These are phyloP conservation scores for Alternaria infectoria DNA, from an alignment of 2,329 filamentous ascomycete genomes.

Conservation along the genomic window DNA sequence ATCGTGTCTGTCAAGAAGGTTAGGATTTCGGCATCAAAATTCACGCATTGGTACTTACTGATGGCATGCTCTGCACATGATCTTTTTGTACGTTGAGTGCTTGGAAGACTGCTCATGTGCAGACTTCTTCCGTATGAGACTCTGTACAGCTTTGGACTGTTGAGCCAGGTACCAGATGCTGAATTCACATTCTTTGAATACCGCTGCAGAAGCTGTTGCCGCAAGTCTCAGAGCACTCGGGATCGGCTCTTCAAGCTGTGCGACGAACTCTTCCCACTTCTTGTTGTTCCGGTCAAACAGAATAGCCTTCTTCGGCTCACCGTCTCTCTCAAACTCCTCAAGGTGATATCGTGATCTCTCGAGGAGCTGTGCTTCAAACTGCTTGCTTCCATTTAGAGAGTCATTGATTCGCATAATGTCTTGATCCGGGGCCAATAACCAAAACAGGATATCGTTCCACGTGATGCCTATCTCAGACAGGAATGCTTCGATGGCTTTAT, in stretches of 20 bases:
- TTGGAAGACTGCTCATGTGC: background rate
- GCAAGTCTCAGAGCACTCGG: conserved; percentile 36
- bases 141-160: conserved; percentile 26
- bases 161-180: conserved; percentile 52
- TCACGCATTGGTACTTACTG: conserved; percentile 25
- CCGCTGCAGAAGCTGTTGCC: conserved; percentile 46
- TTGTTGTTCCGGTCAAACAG: conserved; percentile 33
- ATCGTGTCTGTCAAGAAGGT: conserved; percentile 32
- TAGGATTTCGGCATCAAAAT: background rate
- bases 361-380: conserved; percentile 20
- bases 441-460: conserved; percentile 49
- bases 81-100: conserved; percentile 26
- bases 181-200: conserved; percentile 43
- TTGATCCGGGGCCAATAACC: conserved; percentile 43
- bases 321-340: conserved; percentile 19
- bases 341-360: conserved; percentile 33
- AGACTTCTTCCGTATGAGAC: conserved; percentile 9
- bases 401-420: conserved; percentile 18
- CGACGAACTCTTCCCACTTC: conserved; percentile 42
- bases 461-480: conserved; percentile 43
- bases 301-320: background rate
- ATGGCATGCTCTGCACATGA: conserved; percentile 41
- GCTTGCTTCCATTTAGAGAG: background rate
- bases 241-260: conserved; percentile 33
- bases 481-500: conserved; percentile 43